Percentiles rank a stretch among this genome's conserved stretches.
phyloP scores from a whole-genome alignment of 2,329 filamentous ascomycete species.

The Zasmidium citrigriseum region DNA sequence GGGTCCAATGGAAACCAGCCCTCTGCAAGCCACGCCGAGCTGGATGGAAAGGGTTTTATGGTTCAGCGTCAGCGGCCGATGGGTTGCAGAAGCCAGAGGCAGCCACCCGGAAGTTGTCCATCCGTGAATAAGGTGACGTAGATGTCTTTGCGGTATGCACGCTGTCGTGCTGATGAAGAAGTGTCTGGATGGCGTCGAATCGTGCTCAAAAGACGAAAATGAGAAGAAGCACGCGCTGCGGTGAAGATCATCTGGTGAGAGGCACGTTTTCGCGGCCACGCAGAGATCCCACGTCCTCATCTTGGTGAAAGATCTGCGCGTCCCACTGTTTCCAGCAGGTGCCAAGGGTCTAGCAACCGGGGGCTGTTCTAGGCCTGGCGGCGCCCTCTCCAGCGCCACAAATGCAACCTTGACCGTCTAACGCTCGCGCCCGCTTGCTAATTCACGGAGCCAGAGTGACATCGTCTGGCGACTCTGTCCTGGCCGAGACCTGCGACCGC shows the following conservation, averaged over 20 bases:
- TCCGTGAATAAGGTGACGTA: neutral
- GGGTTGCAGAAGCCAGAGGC: neutral
- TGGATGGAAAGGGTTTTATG: neutral
- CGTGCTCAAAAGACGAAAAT: neutral
- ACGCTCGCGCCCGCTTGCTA: neutral
- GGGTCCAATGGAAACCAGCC: neutral
- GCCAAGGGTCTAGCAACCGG: neutral
- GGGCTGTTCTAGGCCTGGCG: neutral
- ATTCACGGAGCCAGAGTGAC: neutral
- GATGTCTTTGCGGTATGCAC: neutral
- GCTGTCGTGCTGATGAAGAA: no score
- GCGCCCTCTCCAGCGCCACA: neutral
- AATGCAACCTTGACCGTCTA: neutral
- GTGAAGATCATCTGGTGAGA: neutral
- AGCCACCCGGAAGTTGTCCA: neutral
- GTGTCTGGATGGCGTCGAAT: no score
- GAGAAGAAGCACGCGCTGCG: neutral
- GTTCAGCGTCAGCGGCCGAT: neutral
- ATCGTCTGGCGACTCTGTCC: neutral
- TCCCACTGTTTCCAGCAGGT: neutral
- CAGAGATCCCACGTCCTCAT: neutral
- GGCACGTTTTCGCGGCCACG: neutral
- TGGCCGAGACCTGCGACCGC: neutral
- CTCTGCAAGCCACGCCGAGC: neutral
- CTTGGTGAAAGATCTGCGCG: neutral